Evolutionary conservation across 2,329 filamentous ascomycete genomes (phyloP), one percentile per base, ranked within the genome.

Genomic region (Paecilomyces variotii): DNA sequence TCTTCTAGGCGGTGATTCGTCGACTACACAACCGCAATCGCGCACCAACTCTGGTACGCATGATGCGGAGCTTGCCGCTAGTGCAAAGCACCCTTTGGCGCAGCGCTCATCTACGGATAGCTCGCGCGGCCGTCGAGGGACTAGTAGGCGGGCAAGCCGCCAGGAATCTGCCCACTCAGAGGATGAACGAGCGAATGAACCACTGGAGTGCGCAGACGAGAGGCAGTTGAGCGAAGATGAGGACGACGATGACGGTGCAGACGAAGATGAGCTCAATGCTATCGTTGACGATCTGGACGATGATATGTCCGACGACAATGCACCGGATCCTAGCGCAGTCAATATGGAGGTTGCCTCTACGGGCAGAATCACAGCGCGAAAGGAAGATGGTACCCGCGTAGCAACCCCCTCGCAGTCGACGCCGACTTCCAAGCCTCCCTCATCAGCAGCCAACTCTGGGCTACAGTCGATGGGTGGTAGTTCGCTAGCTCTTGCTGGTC

Each of bases 271-370:
- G 4, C 77, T 97, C 55, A 90, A 96, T 71, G 87, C 90, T 25
- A 89, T 97, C 61, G 87, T 97, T n/a, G 91, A 92, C 60, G 90
- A 95, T 64, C 78, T 97, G 1, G 91, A 97, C 58, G 89, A 93
- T 61, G 90, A 92, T 32, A 87, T 93, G 73, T 86, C 84, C 35
- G 83, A 90, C 55, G 87, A 88, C 57, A 83, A 84, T n/a, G 80
- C 83, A n/a, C 82, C 88, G 5, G 90, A 94, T 65, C 89, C 91
- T 2, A 88, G 89, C 3, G 92, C 94, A 4, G 91, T 97, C 32
- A 97, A 91, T 67, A 84, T 99, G 71, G 93, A 97, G 73, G 85
- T 97, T 50, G 91, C 87, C 45, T 86, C 89, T 19, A 89, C 87
- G 24, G 93, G 91, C 12, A 95, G 91, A 69, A 88, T 97, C 12